Evolutionary conservation across 2,329 filamentous ascomycete genomes (phyloP).

Genomic region (Cercospora zeae-maydis): DNA sequence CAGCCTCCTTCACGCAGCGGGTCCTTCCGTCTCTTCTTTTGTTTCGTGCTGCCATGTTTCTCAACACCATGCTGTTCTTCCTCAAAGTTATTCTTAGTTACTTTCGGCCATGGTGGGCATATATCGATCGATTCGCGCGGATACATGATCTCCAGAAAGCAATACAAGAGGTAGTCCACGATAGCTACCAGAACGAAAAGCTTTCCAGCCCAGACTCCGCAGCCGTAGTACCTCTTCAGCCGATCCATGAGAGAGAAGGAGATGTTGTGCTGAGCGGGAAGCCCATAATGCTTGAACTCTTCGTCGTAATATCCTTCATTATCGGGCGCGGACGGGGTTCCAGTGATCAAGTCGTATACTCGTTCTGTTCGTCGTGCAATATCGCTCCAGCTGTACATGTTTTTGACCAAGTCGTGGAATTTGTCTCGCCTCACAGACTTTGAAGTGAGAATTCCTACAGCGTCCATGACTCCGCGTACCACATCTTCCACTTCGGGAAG

Average conservation of each 20-base stretch:
- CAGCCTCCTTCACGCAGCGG: not conserved
- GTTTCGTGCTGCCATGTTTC: not conserved
- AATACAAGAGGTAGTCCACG: slow-evolving; percentile 86
- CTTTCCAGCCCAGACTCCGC: slow-evolving; percentile 97
- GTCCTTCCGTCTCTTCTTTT: slow-evolving; percentile 3
- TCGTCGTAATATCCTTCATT: slow-evolving; percentile 86
- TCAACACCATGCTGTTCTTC: not conserved
- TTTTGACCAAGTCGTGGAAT: slow-evolving; percentile 94
- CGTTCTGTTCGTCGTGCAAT: slow-evolving; percentile 90
- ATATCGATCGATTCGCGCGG: slow-evolving; percentile 84
- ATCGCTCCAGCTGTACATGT: slow-evolving; percentile 98
- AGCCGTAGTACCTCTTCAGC: slow-evolving; percentile 94
- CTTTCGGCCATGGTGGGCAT: slow-evolving; percentile 76
- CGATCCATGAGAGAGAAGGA: slow-evolving; percentile 93
- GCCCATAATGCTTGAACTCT: slow-evolving; percentile 59
- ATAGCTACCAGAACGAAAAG: slow-evolving; percentile 92
- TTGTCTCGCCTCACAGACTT: slow-evolving; percentile 72
- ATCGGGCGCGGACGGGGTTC: slow-evolving; percentile 59
- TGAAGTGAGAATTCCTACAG: slow-evolving; percentile 81
- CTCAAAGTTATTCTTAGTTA: not conserved
- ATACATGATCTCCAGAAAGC: slow-evolving; percentile 82
- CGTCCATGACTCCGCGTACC: slow-evolving; percentile 81
- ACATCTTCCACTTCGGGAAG: slow-evolving; percentile 95
- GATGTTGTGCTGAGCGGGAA: slow-evolving; percentile 46
- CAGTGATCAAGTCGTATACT: slow-evolving; percentile 90